These are phyloP conservation scores for Micromonas commoda DNA, from an alignment of 139 green algal genomes.

Conservation along the genomic window DNA sequence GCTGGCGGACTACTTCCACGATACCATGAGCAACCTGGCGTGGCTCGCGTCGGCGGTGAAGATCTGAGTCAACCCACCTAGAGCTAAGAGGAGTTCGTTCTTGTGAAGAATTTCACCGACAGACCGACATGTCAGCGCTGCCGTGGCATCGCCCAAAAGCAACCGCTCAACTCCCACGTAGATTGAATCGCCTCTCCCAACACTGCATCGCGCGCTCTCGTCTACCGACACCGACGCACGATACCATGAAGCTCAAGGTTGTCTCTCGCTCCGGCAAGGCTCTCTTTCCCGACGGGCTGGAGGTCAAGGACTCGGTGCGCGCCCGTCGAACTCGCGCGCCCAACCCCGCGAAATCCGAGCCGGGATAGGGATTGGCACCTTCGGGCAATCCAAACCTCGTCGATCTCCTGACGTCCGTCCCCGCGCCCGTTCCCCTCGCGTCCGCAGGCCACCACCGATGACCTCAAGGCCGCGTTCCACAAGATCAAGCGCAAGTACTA, in stretches of 20 bases:
- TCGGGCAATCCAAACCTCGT: too few relatives aligned
- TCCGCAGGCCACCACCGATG: not conserved
- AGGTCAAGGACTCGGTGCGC: not conserved
- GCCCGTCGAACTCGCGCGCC: too few relatives aligned
- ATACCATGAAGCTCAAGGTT: constrained; percentile 13
- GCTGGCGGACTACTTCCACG: constrained; percentile 7
- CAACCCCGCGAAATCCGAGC: too few relatives aligned
- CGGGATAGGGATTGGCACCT: too few relatives aligned
- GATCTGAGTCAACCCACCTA: not conserved
- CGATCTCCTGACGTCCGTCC: too few relatives aligned
- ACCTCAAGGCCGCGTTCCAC: constrained; percentile 6
- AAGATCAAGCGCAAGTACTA: not conserved
- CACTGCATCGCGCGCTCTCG: not conserved
- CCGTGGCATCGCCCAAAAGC: too few relatives aligned
- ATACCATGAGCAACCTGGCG: not conserved
- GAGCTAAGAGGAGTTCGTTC: too few relatives aligned
- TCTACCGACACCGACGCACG: not conserved
- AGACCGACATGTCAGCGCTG: too few relatives aligned
- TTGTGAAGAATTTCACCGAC: too few relatives aligned
- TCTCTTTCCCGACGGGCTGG: not conserved
- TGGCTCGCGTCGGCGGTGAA: not conserved
- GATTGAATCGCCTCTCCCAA: too few relatives aligned
- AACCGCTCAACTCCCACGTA: too few relatives aligned
- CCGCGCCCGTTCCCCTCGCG: too few relatives aligned
- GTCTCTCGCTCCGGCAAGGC: not conserved